Percentiles rank a stretch among this genome's conserved stretches.
These are phyloP conservation scores for Capsicum rhomboideum DNA, from an alignment of 257 asterid species.

Conservation along the genomic window DNA sequence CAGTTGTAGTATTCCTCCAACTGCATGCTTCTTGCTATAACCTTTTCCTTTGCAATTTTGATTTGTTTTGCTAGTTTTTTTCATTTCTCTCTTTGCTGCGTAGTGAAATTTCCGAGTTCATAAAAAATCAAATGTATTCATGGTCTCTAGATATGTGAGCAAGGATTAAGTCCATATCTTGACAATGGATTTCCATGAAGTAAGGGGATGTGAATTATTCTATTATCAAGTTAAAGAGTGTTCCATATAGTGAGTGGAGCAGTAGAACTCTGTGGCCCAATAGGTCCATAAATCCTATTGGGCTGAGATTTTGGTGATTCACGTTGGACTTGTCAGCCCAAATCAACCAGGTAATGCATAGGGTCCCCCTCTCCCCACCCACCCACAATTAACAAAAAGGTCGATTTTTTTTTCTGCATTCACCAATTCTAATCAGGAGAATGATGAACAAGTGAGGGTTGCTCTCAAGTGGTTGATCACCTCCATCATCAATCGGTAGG, in stretches of 20 bases:
- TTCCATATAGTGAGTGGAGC: background rate
- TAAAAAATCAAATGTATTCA: background rate
- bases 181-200: background rate
- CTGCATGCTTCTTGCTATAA: background rate
- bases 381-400: too few species aligned
- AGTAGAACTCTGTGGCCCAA: background rate
- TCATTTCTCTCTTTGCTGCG: background rate
- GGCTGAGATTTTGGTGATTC: background rate
- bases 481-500: too few species aligned
- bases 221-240: background rate
- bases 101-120: background rate
- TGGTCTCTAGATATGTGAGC: background rate
- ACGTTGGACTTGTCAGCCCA: background rate
- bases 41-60: background rate
- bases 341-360: too few species aligned
- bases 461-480: too few species aligned
- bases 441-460: too few species aligned
- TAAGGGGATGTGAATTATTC: background rate
- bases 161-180: background rate
- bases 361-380: too few species aligned
- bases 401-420: too few species aligned
- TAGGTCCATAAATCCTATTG: background rate
- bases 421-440: too few species aligned
- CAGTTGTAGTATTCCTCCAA: background rate
- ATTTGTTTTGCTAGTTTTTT: background rate